Percentiles rank a stretch among this genome's conserved stretches.
phyloP scores from a whole-genome alignment of 108 stramenopile species.

The Chaetoceros tenuissimus region DNA sequence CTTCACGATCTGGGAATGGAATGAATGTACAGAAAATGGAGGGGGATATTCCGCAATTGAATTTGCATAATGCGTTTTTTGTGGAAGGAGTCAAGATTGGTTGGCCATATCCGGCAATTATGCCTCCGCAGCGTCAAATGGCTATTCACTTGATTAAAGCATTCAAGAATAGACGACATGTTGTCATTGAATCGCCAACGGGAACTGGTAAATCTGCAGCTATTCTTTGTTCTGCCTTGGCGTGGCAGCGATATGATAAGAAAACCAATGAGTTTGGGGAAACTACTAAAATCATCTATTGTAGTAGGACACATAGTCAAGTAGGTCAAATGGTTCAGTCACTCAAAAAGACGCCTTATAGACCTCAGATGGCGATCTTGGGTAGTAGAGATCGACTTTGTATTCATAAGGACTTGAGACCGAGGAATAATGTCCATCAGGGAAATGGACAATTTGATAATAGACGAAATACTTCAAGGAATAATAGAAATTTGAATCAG shows the following conservation, averaged over 20 bases:
- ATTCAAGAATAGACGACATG: slow-evolving; percentile 49
- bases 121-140: slow-evolving; percentile 72
- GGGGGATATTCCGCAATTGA: slow-evolving; percentile 49
- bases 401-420: slow-evolving; percentile 49
- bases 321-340: slow-evolving; percentile 89
- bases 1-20: neutral
- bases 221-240: slow-evolving; percentile 59
- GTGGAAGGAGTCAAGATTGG: slow-evolving; percentile 59
- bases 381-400: slow-evolving; percentile 87
- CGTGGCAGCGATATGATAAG: slow-evolving; percentile 55
- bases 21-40: slow-evolving; percentile 28
- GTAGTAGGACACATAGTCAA: slow-evolving; percentile 89
- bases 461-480: too few relatives aligned
- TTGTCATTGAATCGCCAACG: slow-evolving; percentile 70
- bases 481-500: slow-evolving; percentile 34
- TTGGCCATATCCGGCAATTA: slow-evolving; percentile 58
- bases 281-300: slow-evolving; percentile 71
- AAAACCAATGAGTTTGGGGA: slow-evolving; percentile 1
- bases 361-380: slow-evolving; percentile 80
- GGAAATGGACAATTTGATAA: slow-evolving; percentile 5
- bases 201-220: slow-evolving; percentile 78
- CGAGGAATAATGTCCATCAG: slow-evolving; percentile 12
- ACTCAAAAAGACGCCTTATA: slow-evolving; percentile 83
- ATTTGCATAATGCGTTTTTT: slow-evolving; percentile 44
- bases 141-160: slow-evolving; percentile 62